phyloP scores from a whole-genome alignment of 2,329 filamentous ascomycete species.

The Exophiala lecanii-corni region DNA sequence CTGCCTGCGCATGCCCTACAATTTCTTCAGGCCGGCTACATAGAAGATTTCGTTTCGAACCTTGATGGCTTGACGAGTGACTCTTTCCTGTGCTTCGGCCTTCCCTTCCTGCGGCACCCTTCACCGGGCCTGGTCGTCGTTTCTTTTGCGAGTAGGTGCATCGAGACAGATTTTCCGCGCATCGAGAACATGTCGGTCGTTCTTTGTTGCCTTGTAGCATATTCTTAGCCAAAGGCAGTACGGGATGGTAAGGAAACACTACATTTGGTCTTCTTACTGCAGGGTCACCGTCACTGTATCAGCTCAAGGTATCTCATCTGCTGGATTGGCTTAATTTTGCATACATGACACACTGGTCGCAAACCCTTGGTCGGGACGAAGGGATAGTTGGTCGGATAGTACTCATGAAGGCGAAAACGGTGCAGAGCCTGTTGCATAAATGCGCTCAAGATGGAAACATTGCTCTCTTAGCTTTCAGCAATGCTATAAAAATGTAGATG shows the following conservation, averaged over 20 bases:
- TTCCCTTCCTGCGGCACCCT: no score
- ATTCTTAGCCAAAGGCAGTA: no score
- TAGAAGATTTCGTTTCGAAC: not conserved
- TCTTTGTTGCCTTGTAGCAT: no score
- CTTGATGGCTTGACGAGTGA: not conserved
- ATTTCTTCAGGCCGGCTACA: not conserved
- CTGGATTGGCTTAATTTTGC: not conserved
- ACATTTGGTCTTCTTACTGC: not conserved
- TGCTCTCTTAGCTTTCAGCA: no score
- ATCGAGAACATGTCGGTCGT: not conserved
- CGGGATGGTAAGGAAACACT: not conserved
- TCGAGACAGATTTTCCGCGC: not conserved
- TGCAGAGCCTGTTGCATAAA: no score
- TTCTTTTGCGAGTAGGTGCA: not conserved
- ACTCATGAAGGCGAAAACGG: no score
- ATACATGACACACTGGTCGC: not conserved
- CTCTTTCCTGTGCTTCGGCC: no score
- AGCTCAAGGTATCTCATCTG: not conserved
- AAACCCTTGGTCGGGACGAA: no score
- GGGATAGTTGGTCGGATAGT: no score
- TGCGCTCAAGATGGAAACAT: no score
- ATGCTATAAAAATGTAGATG: no score
- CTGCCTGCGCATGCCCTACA: not conserved
- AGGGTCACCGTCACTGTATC: not conserved
- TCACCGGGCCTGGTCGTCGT: not conserved